Conservation (phyloP, 805 yeast species). For the Naumovozyma castellii region DNA sequence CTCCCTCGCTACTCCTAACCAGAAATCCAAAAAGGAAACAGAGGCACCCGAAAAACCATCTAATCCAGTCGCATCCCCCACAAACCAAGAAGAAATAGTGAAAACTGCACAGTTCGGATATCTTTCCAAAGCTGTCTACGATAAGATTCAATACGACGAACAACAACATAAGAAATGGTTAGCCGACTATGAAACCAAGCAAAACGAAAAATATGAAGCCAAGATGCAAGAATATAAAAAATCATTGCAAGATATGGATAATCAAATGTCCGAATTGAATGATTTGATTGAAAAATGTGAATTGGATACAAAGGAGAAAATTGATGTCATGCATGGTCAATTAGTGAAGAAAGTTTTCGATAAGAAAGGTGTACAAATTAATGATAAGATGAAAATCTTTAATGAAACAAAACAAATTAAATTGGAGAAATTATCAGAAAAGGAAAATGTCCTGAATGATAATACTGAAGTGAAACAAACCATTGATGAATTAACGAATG, state of each 20-base stretch:
- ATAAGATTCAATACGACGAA: slow-evolving; percentile 18
- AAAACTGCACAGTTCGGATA: slow-evolving; percentile 19
- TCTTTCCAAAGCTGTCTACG: slow-evolving; percentile 25
- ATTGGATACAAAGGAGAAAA: slow-evolving; percentile 16
- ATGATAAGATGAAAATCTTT: slow-evolving; percentile 18
- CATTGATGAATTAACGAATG: slow-evolving; percentile 18
- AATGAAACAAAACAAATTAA: slow-evolving; percentile 22
- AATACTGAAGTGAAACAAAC: slow-evolving; percentile 20
- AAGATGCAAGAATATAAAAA: slow-evolving; percentile 16
- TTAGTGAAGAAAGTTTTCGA: slow-evolving; percentile 17
- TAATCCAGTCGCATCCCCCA: slow-evolving; percentile 24
- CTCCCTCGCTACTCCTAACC: not conserved
- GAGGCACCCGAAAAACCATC: not conserved
- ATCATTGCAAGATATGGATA: slow-evolving; percentile 11
- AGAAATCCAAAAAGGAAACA: not conserved
- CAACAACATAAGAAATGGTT: slow-evolving; percentile 15
- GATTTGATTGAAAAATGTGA: slow-evolving; percentile 17
- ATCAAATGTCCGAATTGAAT: slow-evolving; percentile 14
- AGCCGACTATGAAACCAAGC: slow-evolving; percentile 8
- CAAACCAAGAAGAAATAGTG: slow-evolving; percentile 24
- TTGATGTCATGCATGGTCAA: slow-evolving; percentile 19
- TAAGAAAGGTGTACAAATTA: slow-evolving; percentile 13
- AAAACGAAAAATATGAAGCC: slow-evolving; percentile 13
- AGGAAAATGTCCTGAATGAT: slow-evolving; percentile 14
- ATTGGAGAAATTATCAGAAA: slow-evolving; percentile 19